Evolutionary conservation across 2,329 filamentous ascomycete genomes (phyloP).

Genomic region (Mycosphaerella sp.): DNA sequence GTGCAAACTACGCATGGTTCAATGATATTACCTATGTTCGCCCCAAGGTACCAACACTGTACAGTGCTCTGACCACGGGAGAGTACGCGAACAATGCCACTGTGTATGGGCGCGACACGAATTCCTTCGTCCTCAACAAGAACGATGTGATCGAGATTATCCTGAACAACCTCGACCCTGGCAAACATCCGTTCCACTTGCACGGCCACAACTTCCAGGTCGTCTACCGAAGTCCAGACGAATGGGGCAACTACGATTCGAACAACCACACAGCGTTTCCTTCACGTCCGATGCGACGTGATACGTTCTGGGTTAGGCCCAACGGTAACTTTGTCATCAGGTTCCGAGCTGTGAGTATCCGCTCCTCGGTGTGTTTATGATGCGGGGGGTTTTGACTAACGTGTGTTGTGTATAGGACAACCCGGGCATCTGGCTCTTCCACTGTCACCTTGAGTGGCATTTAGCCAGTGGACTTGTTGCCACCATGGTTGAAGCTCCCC

Average conservation of each 20-base stretch:
- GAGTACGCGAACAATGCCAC: slow-evolving; percentile 40
- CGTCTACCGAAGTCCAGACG: slow-evolving; percentile 34
- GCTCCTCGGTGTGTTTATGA: neutral
- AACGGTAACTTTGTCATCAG: slow-evolving; percentile 51
- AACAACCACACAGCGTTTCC: slow-evolving; percentile 35
- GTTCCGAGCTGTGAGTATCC: slow-evolving; percentile 39
- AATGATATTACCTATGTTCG: slow-evolving; percentile 68
- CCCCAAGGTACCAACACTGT: slow-evolving; percentile 73
- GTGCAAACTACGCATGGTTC: slow-evolving; percentile 55
- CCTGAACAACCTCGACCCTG: slow-evolving; percentile 67
- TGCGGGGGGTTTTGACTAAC: neutral
- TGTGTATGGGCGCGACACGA: slow-evolving; percentile 48
- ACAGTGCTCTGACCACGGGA: slow-evolving; percentile 63
- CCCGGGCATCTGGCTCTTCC: slow-evolving; percentile 42
- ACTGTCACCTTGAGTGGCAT: slow-evolving; percentile 47
- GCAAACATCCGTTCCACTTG: slow-evolving; percentile 67
- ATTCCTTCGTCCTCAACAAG: slow-evolving; percentile 58
- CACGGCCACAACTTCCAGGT: slow-evolving; percentile 72
- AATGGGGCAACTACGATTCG: slow-evolving; percentile 31
- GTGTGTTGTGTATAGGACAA: slow-evolving; percentile 8
- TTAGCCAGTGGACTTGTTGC: slow-evolving; percentile 47
- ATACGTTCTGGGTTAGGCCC: slow-evolving; percentile 50
- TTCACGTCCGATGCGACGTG: slow-evolving; percentile 44
- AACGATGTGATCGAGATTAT: slow-evolving; percentile 64
- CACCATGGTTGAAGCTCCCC: slow-evolving; percentile 47